Evolutionary conservation across 2,329 filamentous ascomycete genomes (phyloP), one percentile per base, ranked within the genome.

Genomic region (Xylariaceae sp.): DNA sequence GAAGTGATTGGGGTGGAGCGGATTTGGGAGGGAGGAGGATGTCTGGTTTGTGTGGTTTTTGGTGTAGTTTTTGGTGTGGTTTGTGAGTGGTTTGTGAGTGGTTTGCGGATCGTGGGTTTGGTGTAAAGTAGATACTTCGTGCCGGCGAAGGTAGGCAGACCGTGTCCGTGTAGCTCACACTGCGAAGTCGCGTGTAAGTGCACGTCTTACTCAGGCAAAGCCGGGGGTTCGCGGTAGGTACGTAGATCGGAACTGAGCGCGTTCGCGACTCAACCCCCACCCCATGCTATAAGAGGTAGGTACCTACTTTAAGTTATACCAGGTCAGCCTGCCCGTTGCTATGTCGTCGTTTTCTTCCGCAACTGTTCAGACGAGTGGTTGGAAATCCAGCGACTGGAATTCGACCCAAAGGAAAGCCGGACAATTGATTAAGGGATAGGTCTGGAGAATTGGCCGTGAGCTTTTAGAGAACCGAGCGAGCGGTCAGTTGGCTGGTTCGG

Each of bases 171-270:
- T 12, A 15, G 52, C 44, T 55, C 55, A 59, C 54, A 59, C 55
- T 55, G 55, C 55, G 53, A 46, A 55, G 58, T 54, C 57, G 57
- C 57, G 57, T 60, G 52, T 58, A 56, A 54, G 56, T 55, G 56
- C 48, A 52, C 55, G 57, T 60, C 55, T 54, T 39, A 53, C 41
- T 43, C 21, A 43, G 18, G 49, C 46, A 44, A 45, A 19, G 56
- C 32, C 49, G 55, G 57, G 52, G 57, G 40, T 54, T 51, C 57
- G 57, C 57, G 55, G 48, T 49, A 50, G 29, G 29, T 34, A 34
- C 32, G 32, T 10, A 34, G 32, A 34, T 34, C 10, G 32, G 37
- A 45, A 41, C 46, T 49, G 52, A 49, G 55, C 56, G 56, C 54
- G 58, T 59, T 56, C 56, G 56, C 58, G 57, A 59, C 49, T 53